Conservation (phyloP, 2,329 filamentous ascomycete species). For the Periconia digitata region DNA sequence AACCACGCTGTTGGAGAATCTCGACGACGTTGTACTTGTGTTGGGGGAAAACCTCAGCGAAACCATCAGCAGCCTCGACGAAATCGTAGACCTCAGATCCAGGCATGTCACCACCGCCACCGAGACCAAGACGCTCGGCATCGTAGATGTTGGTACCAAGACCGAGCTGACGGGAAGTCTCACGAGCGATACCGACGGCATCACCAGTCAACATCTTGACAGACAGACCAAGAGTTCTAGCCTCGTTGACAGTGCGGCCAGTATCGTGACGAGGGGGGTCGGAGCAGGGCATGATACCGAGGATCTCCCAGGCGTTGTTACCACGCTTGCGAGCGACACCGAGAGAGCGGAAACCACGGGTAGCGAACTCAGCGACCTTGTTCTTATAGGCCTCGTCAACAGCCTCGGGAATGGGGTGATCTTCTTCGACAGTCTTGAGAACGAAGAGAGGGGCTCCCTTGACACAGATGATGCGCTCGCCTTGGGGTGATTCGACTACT, state of each 20-base stretch:
- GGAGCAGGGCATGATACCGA: constrained; percentile 93
- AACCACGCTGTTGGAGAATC: constrained; percentile 89
- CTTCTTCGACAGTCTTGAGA: constrained; percentile 82
- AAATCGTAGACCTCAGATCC: constrained; percentile 94
- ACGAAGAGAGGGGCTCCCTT: constrained; percentile 90
- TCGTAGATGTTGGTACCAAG: constrained; percentile 94
- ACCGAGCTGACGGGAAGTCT: constrained; percentile 88
- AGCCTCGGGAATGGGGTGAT: constrained; percentile 74
- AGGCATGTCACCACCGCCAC: constrained; percentile 88
- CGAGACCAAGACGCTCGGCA: constrained; percentile 86
- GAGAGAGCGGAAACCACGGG: constrained; percentile 90
- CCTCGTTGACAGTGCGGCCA: constrained; percentile 85
- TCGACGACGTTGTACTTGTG: constrained; percentile 96
- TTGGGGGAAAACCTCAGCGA: constrained; percentile 91
- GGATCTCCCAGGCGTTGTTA: constrained; percentile 81
- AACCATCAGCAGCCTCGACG: constrained; percentile 92
- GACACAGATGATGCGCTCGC: constrained; percentile 83
- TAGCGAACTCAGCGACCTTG: constrained; percentile 88
- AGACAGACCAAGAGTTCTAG: constrained; percentile 81
- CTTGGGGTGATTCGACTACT: constrained; percentile 78
- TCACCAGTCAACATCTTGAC: constrained; percentile 98
- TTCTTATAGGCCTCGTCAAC: constrained; percentile 86
- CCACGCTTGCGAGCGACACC: constrained; percentile 89
- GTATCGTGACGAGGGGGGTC: constrained; percentile 91
- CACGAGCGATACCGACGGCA: constrained; percentile 87